These are phyloP conservation scores for Lactarius psammicola DNA, from an alignment of 768 basidiomycete genomes.

Conservation along the genomic window DNA sequence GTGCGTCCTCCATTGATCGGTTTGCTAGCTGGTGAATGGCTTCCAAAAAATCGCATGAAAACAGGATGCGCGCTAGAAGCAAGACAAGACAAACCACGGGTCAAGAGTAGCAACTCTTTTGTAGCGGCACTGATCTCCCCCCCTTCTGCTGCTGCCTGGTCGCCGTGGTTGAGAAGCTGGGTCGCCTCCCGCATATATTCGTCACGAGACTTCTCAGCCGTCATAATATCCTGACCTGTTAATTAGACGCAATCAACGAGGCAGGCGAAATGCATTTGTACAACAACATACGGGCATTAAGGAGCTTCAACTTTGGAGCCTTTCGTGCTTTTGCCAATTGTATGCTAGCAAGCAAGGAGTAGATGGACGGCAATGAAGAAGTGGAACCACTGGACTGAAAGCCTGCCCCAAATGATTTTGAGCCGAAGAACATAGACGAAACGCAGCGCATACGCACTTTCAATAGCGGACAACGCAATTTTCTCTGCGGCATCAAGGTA, in stretches of 20 bases:
- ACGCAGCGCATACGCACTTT: conserved; percentile 48
- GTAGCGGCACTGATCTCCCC: conserved; percentile 53
- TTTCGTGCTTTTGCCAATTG: conserved; percentile 74
- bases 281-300: conserved; percentile 64
- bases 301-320: conserved; percentile 78
- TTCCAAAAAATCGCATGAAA: conserved; percentile 34
- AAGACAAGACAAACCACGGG: conserved; percentile 51
- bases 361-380: conserved; percentile 64
- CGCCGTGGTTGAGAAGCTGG: conserved; percentile 58
- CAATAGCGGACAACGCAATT: conserved; percentile 64
- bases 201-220: conserved; percentile 59
- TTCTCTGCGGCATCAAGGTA: conserved; percentile 73
- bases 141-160: conserved; percentile 54
- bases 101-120: conserved; percentile 56
- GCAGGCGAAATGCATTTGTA: background rate
- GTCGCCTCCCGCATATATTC: conserved; percentile 71
- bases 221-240: conserved; percentile 64
- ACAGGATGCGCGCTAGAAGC: background rate
- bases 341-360: conserved; percentile 82
- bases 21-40: conserved; percentile 82
- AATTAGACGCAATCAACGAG: conserved; percentile 4
- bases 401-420: conserved; percentile 39
- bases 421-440: conserved; percentile 6
- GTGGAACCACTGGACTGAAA: conserved; percentile 50
- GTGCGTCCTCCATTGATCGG: conserved; percentile 77